Evolutionary conservation across 306 rosid genomes (phyloP).

Genomic region (Luffa acutangula): DNA sequence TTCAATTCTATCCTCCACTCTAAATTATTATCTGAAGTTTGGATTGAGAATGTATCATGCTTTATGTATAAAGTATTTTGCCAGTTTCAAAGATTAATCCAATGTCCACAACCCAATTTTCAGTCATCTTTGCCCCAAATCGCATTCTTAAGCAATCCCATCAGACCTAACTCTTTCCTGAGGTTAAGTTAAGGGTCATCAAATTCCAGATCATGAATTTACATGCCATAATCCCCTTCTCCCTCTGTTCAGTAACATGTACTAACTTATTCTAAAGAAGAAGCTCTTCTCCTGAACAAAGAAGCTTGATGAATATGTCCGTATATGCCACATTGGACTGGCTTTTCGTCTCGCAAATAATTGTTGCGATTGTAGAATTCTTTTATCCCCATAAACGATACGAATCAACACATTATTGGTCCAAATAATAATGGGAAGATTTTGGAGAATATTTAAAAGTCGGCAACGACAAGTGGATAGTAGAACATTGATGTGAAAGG

Average conservation of each 20-base stretch:
- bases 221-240: background rate
- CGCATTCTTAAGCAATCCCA: background rate
- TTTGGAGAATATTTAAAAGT: background rate
- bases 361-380: background rate
- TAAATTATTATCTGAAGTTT: background rate
- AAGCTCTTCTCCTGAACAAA: background rate
- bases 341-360: background rate
- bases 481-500: background rate
- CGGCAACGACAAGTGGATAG: background rate
- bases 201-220: background rate
- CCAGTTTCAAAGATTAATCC: background rate
- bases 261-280: background rate
- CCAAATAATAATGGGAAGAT: background rate
- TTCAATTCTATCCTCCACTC: background rate
- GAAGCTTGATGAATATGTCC: background rate
- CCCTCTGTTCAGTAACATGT: background rate
- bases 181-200: background rate
- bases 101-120: background rate
- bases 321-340: background rate
- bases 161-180: background rate
- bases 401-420: background rate
- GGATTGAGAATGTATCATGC: background rate
- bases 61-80: background rate
- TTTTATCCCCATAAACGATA: background rate
- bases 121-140: background rate